Evolutionary conservation across 2,329 filamentous ascomycete species (phyloP).

Genomic region (Botrytis elliptica): DNA sequence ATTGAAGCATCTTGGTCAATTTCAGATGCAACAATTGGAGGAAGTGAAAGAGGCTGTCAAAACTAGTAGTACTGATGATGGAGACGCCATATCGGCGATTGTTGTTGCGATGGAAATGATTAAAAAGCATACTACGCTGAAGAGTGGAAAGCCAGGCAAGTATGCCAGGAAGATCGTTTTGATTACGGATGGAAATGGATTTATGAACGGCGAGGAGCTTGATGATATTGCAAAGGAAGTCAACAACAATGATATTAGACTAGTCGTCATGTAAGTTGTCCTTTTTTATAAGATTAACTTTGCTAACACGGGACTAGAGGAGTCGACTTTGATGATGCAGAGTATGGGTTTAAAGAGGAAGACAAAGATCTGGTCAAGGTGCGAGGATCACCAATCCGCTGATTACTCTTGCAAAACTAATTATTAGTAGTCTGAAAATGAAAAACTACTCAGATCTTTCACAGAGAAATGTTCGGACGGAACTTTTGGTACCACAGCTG

Average conservation of each 20-base stretch:
- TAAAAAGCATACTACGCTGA: constrained; percentile 69
- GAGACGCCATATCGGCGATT: constrained; percentile 85
- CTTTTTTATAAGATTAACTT: background rate
- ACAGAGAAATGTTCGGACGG: constrained; percentile 66
- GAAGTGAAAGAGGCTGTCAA: constrained; percentile 62
- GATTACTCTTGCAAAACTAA: constrained; percentile 26
- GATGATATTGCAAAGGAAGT: constrained; percentile 67
- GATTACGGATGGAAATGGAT: constrained; percentile 75
- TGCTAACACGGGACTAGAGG: constrained; percentile 54
- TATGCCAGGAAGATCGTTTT: constrained; percentile 78
- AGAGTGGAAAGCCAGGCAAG: constrained; percentile 54
- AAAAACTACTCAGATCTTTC: constrained; percentile 63
- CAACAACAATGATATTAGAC: constrained; percentile 71
- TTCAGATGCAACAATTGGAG: constrained; percentile 67
- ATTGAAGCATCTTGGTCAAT: constrained; percentile 63
- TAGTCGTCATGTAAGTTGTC: constrained; percentile 69
- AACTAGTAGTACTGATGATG: constrained; percentile 64
- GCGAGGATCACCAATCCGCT: background rate
- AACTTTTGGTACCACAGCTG: constrained; percentile 77
- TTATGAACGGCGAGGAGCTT: constrained; percentile 70
- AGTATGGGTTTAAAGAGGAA: constrained; percentile 91
- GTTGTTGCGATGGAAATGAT: constrained; percentile 89
- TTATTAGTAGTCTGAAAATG: constrained; percentile 61
- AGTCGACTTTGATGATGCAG: constrained; percentile 87
- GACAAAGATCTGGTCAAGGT: constrained; percentile 73